Conservation (phyloP, 2,329 filamentous ascomycete species). For the Neoscytalidium dimidiatum region DNA sequence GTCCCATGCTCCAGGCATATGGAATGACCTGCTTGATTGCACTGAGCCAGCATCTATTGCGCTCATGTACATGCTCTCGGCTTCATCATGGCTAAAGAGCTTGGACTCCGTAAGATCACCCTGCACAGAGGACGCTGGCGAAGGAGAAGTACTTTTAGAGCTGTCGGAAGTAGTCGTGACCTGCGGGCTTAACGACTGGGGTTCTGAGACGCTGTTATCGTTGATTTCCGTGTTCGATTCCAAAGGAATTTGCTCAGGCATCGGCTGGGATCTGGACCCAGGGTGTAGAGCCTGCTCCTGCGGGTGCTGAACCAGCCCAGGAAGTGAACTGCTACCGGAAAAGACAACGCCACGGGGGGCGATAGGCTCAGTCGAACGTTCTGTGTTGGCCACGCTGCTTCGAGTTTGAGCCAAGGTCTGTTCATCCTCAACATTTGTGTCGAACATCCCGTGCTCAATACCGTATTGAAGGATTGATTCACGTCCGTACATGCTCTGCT, state of each 20-base stretch:
- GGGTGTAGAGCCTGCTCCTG: background rate
- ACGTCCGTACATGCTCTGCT: conserved; percentile 31
- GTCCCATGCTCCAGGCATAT: conserved; percentile 48
- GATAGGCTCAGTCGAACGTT: background rate
- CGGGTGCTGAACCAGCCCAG: background rate
- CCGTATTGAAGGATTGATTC: conserved; percentile 37
- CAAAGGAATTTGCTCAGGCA: background rate
- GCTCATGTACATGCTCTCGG: conserved; percentile 86
- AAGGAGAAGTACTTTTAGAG: conserved; percentile 6
- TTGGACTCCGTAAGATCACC: conserved; percentile 54
- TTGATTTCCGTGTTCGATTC: background rate
- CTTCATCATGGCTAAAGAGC: conserved; percentile 76
- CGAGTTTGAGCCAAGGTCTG: background rate
- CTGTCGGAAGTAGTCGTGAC: background rate
- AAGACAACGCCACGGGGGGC: too few species aligned
- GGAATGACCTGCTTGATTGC: conserved; percentile 23
- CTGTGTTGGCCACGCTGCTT: background rate
- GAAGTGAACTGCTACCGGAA: conserved; percentile 1
- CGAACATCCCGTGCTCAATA: conserved; percentile 33
- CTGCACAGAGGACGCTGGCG: conserved; percentile 12
- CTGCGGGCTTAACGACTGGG: background rate
- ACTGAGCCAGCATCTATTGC: conserved; percentile 52
- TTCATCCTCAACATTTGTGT: conserved; percentile 21
- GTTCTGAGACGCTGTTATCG: background rate
- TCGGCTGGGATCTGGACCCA: conserved; percentile 5